Evolutionary conservation across 2,329 filamentous ascomycete genomes (phyloP), one percentile per base, ranked within the genome.

Genomic region (Tolypocladium inflatum): DNA sequence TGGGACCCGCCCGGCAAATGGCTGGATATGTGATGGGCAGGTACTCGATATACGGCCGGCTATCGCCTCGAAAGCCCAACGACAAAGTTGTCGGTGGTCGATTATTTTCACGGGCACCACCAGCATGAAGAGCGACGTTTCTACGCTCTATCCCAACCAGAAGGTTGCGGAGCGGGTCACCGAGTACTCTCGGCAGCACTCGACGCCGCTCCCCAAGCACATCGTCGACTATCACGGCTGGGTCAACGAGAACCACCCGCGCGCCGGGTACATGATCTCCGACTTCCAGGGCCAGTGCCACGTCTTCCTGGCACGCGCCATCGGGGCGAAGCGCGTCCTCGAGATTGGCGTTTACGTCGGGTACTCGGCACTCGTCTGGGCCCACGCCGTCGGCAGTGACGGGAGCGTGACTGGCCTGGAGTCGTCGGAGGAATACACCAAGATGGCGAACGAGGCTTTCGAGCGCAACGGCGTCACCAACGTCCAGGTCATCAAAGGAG

Each of bases 331-430:
- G 63, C 62, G 69, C 57, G 72, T 76, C 19, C 71, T 76, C 45
- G 74, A 77, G 56, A 70, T 77, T 48, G 75, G 74, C 45, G 72
- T 75, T 51, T 77, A 72, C 58, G 66, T 74, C 10, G 74, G 75
- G 33, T 76, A 73, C 65, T 76, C 74, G 21, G 65, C 68, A 53
- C 69, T 76, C 63, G 68, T 72, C 21, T 77, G 74, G 74, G 64
- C 73, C 2, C 68, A 76, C 39, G 73, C 72, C 30, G 68, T 76
- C 19, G 75, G 75, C 1, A 65, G 65, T 1, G 65, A 60, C 35
- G 57, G 61, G 26, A 57, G 43, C 11, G 59, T 63, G 43, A 68
- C 9, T 67, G 76, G 61, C 64, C 73, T 80, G n/a, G 77, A 79
- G 65, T 76, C 72, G 57, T 68, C 65, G 19, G 63, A 67, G 51